These are phyloP conservation scores for Lasiosphaeria hispida DNA, from an alignment of 495 filamentous ascomycete species.

Conservation along the genomic window DNA sequence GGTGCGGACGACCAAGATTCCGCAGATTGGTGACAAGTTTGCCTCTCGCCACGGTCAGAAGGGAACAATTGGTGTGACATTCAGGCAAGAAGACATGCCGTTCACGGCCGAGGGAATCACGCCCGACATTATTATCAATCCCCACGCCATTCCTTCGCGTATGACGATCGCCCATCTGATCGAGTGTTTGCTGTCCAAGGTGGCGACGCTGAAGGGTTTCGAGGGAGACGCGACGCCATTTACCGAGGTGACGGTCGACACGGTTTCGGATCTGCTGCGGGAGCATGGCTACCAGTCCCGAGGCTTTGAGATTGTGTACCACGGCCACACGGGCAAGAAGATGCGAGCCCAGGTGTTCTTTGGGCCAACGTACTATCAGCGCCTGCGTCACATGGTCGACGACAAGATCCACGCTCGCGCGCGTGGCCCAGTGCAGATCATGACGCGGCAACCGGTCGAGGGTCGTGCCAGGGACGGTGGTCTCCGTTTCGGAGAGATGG, in stretches of 20 bases:
- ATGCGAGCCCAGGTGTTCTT: constrained; percentile 92
- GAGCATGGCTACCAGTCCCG: constrained; percentile 93
- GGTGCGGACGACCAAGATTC: constrained; percentile 94
- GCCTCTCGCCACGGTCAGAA: constrained; percentile 99
- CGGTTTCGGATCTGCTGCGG: constrained; percentile 83
- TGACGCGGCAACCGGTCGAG: constrained; percentile 97
- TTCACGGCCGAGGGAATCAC: constrained; percentile 89
- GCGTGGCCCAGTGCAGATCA: constrained; percentile 91
- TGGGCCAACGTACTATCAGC: constrained; percentile 98
- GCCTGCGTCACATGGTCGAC: constrained; percentile 98
- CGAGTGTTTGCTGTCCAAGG: constrained; percentile 95
- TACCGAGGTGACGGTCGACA: constrained; percentile 94
- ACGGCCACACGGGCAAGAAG: constrained; percentile 94
- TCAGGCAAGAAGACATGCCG: constrained; percentile 96
- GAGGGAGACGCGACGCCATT: constrained; percentile 98
- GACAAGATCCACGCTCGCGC: constrained; percentile 99
- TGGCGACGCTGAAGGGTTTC: constrained; percentile 81
- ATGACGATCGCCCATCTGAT: constrained; percentile 99
- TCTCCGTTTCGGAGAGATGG: constrained; percentile 99
- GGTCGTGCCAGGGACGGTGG: constrained; percentile 97
- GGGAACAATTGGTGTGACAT: constrained; percentile 98
- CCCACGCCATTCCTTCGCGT: constrained; percentile 98
- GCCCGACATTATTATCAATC: constrained; percentile 98
- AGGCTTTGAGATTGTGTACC: constrained; percentile 98
- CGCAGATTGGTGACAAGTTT: constrained; percentile 99